Evolutionary conservation across 2,329 filamentous ascomycete species (phyloP), one percentile per base, ranked within the genome.

Genomic region (Tricladium varicosporioides): DNA sequence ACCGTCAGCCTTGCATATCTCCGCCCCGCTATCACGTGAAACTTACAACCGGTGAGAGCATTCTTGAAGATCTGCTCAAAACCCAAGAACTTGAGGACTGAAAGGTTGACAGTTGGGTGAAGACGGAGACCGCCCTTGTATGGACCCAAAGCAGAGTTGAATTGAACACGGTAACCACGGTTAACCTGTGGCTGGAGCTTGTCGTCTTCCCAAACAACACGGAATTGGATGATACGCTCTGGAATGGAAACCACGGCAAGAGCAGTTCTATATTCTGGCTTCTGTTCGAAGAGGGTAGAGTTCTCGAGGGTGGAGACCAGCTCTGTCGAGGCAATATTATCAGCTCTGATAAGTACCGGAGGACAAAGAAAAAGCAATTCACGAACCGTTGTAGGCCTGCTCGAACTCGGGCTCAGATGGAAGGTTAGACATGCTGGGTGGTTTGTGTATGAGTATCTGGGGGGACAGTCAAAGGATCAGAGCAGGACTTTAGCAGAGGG

Each of bases 51-150:
- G 61, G 94, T 97, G 67, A 97, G 80, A 66, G 94, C 94, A 90
- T 97, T 97, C 85, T 97, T 97, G 84, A 97, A 97, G 79, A 93
- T 95, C 80, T 97, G 94, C 86, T 99, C 94, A 71, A 97, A 97
- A 65, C 93, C 94, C 72, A 99, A 84, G 80, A 97, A 97, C 82
- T 99, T 99, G 70, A 99, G 85, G 71, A 88, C 85, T 61, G 83
- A 86, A 71, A 88, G 74, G 76, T 88, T 94, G 76, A 94, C 91
- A 10, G 87, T 86, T 61, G 93, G 94, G 76, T 99, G 94, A 77
- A 99, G 91, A 68, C 94, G 84, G 67, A 97, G 86, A 73, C 94
- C 94, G 65, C 94, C 94, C 85, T 97, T 97, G 88, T 96, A 97
- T 53, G 94, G 94, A 57, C 94, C 94, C 18, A 97, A 87, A 47